Evolutionary conservation across 1,284 basidiomycete species (phyloP).

Genomic region (Ganoderma leucocontextum): DNA sequence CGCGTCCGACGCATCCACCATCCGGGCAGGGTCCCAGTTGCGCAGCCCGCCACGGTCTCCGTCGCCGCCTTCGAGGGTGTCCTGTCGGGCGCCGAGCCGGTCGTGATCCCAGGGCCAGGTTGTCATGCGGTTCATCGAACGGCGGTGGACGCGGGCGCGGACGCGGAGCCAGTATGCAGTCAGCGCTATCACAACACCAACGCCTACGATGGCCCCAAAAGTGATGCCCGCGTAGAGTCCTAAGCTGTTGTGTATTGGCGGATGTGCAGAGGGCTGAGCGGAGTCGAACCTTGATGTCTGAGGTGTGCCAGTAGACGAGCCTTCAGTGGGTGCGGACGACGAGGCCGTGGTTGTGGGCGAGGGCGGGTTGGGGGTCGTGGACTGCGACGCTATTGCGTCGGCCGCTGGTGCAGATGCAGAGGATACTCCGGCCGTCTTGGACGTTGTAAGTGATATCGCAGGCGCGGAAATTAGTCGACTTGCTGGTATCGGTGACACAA

Average conservation of each 20-base stretch:
- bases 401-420: neutral
- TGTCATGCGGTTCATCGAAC: slow-evolving; percentile 36
- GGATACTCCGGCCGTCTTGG: neutral
- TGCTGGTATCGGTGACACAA: neutral
- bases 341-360: slow-evolving; percentile 2
- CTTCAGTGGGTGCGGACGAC: neutral
- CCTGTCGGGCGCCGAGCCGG: slow-evolving; percentile 24
- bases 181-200: slow-evolving; percentile 49
- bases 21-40: neutral
- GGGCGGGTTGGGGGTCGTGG: neutral
- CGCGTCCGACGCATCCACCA: neutral
- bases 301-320: neutral
- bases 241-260: neutral
- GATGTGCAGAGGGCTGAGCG: neutral
- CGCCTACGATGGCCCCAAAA: slow-evolving; percentile 49
- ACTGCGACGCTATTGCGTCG: neutral
- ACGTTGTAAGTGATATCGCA: neutral
- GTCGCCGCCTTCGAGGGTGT: slow-evolving; percentile 21
- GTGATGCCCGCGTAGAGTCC: slow-evolving; percentile 39
- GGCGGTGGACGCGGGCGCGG: slow-evolving; percentile 45
- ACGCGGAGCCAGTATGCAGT: slow-evolving; percentile 51
- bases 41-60: neutral
- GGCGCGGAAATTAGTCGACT: neutral
- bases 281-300: slow-evolving; percentile 13
- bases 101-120: slow-evolving; percentile 44